phyloP scores from a whole-genome alignment of 2,329 filamentous ascomycete genomes.

The Arthrobotrys iridis region DNA sequence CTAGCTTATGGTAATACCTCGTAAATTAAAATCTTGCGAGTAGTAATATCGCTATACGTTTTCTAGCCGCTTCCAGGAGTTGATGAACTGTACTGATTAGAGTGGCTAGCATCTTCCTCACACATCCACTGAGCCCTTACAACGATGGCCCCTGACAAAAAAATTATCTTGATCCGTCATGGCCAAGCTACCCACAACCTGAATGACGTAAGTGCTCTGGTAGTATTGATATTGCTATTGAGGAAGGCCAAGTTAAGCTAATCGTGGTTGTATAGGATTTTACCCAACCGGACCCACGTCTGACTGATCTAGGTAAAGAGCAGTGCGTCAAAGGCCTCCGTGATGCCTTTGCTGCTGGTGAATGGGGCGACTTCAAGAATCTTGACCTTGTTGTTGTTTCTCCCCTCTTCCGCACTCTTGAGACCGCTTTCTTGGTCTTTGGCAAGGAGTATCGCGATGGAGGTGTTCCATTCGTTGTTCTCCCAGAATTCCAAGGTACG shows the following conservation, averaged over 20 bases:
- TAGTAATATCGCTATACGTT: not conserved
- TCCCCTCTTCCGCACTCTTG: conserved; percentile 42
- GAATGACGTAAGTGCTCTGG: conserved; percentile 29
- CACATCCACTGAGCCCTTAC: not conserved
- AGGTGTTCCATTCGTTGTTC: conserved; percentile 10
- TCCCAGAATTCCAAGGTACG: conserved; percentile 46
- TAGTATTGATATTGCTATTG: not conserved
- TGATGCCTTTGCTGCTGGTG: conserved; percentile 38
- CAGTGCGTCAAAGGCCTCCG: conserved; percentile 40
- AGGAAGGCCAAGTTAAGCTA: not conserved
- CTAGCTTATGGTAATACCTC: not conserved
- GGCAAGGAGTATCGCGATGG: conserved; percentile 23
- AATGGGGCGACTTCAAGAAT: conserved; percentile 43
- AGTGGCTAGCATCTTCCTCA: not conserved
- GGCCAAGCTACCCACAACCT: conserved; percentile 49
- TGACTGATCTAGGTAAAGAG: conserved; percentile 38
- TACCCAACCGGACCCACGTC: conserved; percentile 39
- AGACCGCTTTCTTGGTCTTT: conserved; percentile 38
- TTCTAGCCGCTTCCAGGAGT: not conserved
- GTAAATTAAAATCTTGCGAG: no score
- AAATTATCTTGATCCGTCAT: conserved; percentile 49
- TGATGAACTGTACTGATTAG: not conserved
- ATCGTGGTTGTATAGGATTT: conserved; percentile 29
- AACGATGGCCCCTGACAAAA: conserved; percentile 42
- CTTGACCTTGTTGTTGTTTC: conserved; percentile 38